These are phyloP conservation scores for Sicyos edulis DNA, from an alignment of 306 rosid genomes.

Conservation along the genomic window DNA sequence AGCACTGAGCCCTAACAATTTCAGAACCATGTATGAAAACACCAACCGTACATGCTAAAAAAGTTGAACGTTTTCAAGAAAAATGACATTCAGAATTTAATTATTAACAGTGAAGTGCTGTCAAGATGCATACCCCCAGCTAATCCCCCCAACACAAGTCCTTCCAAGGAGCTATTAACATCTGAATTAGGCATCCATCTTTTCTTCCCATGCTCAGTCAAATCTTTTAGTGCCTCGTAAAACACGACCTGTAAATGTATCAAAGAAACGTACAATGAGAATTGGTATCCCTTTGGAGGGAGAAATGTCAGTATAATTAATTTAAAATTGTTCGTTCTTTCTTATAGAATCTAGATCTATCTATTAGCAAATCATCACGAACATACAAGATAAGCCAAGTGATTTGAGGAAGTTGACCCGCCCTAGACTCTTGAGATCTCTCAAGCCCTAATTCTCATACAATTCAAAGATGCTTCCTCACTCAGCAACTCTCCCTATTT, in stretches of 20 bases:
- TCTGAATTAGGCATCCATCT: constrained; percentile 42
- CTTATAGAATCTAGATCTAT: no score
- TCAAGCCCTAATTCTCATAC: no score
- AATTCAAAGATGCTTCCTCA: no score
- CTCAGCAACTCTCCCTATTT: no score
- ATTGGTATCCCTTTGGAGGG: no score
- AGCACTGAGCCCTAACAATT: constrained; percentile 60
- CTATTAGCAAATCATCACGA: no score
- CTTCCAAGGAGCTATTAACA: constrained; percentile 55
- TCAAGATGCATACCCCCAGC: constrained; percentile 73
- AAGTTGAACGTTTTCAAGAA: not conserved
- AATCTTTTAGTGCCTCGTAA: constrained; percentile 72
- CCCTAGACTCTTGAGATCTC: no score
- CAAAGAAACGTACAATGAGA: not conserved
- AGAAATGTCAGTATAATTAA: not conserved
- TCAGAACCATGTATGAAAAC: constrained; percentile 20
- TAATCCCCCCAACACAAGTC: constrained; percentile 72
- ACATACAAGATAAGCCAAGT: no score
- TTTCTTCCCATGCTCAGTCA: constrained; percentile 50
- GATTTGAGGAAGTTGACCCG: no score
- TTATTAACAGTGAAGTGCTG: constrained; percentile 13
- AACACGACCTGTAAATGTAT: constrained; percentile 53
- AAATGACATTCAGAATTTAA: not conserved
- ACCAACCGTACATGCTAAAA: not conserved
- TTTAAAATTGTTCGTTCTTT: not conserved